Evolutionary conservation across 2,329 filamentous ascomycete genomes (phyloP), one percentile per base, ranked within the genome.

Genomic region (Monilinia vaccinii-corymbosi): DNA sequence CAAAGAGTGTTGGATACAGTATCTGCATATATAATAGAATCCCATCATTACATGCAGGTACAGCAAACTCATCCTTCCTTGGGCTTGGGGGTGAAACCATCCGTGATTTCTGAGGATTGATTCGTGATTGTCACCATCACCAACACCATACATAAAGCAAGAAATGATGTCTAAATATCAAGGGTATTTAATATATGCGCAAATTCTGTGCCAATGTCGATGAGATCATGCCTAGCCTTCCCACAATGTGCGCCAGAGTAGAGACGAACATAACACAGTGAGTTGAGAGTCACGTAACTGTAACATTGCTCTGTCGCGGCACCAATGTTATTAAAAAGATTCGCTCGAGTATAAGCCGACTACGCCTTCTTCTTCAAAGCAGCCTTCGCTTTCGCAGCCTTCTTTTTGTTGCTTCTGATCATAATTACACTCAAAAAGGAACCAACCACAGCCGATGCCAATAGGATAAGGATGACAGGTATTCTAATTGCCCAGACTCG

Each of bases 401-500:
- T 97, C 85, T 97, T 97, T 75, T 88, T 83, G 81, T 97, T 97
- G 81, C 93, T 97, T 74, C 90, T 85, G 78, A 99, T 97, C 94
- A 99, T 99, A 72, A 99, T 93, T 72, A 96, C 86, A 70, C 89
- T 88, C 68, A 99, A 81, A 80, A 99, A 99, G 62, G 91, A 95
- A 65, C 94, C 94, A 63, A 99, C 93, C 62, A 99, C 91, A 62
- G 94, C 91, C 62, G 87, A 92, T 65, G 88, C 92, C 67, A 99
- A 81, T 50, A 99, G 85, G 65, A 97, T 87, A 68, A 99, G 86
- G 73, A 99, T 96, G 70, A 99, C 93, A 68, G 94, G 94, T 71
- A 99, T 94, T 74, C 94, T 92, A 73, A 99, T 96, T 63, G 94
- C 94, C 94, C 94, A 99, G 73, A 96, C 92, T 74, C 94, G 92